Base-by-base conservation (phyloP, 2,329 filamentous ascomycete genomes). In the Apiospora arundinis region DNA sequence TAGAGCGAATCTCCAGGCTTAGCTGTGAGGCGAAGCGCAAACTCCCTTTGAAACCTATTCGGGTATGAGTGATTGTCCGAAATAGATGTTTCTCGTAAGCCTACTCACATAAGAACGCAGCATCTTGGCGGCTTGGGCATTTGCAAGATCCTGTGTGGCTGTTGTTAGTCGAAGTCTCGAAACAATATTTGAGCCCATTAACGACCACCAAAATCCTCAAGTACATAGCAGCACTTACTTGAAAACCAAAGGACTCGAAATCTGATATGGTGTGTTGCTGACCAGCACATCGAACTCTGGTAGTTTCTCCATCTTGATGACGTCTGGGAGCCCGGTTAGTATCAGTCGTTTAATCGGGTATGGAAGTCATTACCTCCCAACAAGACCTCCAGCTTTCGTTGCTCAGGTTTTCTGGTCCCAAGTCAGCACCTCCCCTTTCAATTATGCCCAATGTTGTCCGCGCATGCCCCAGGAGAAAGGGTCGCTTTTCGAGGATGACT, bases 31-130 rank as follows among this genome's bases (percentile, higher is more conserved):
- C 40, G 52, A 81, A 97, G 91, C 28, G 94, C 95, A 78, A 98
- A 97, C 83, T 98, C 95, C 79, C 95, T 91, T 85, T 98, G 95
- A 78, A 97, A 96, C 95, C 97, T 97, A 83, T 98, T 94, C 74
- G 98, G 90, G 76, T 92, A 40, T 63, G 6, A 63, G 56, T 2
- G 40, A 40, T 21, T 23, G 12, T 11, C 28, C 18, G n/a, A 8
- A 4, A 48, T n/a, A 40, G 18, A 23, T n/a, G 2, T 4, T 40
- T 1, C 9, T 40, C 5, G 18, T 18, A 56, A 21, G 18, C 18
- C 95, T 72, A 90, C 91, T 45, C 95, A 87, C 67, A 49, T 69
- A 21, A 69, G 45, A 46, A 69, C 67, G 9, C 45, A 69, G 14
- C 45, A 49, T 56, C 67, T n/a, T 0, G 96, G 96, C 0, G 95